Conservation (phyloP, 768 basidiomycete species). For the Pleurotus salmoneostramineus region DNA sequence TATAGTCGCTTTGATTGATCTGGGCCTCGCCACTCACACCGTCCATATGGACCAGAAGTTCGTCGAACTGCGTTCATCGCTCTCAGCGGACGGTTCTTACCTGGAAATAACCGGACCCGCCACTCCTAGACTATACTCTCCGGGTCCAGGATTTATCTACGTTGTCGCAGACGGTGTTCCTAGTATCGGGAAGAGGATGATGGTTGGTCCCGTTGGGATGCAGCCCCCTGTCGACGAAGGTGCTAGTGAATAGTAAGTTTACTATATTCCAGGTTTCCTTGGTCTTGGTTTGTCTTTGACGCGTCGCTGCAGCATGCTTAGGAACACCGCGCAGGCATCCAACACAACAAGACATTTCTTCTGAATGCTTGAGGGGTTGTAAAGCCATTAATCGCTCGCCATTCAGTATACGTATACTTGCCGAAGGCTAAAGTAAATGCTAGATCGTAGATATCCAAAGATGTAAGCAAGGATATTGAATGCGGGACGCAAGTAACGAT, state of each 20-base stretch:
- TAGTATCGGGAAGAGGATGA: conserved; percentile 22
- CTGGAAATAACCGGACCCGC: conserved; percentile 31
- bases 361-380: too few relatives aligned
- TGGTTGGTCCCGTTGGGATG: conserved; percentile 31
- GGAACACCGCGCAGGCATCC: too few relatives aligned
- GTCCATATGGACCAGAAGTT: conserved; percentile 35
- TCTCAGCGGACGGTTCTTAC: conserved; percentile 25
- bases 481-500: too few relatives aligned
- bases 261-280: neutral
- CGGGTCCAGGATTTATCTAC: conserved; percentile 31
- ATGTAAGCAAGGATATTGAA: too few relatives aligned
- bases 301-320: too few relatives aligned
- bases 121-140: conserved; percentile 32
- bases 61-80: conserved; percentile 29
- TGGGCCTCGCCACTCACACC: conserved; percentile 38
- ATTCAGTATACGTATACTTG: too few relatives aligned
- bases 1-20: conserved; percentile 34
- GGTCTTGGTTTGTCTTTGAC: too few relatives aligned
- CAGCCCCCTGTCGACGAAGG: conserved; percentile 26
- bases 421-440: too few relatives aligned
- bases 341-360: too few relatives aligned
- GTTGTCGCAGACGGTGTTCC: conserved; percentile 32
- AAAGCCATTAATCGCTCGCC: too few relatives aligned
- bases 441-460: too few relatives aligned
- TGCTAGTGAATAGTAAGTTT: conserved; percentile 1